Percentiles rank a stretch among this genome's conserved stretches.
Evolutionary conservation across 177 flowering plant genomes (phyloP).

Genomic region (Vitis hybrid): DNA sequence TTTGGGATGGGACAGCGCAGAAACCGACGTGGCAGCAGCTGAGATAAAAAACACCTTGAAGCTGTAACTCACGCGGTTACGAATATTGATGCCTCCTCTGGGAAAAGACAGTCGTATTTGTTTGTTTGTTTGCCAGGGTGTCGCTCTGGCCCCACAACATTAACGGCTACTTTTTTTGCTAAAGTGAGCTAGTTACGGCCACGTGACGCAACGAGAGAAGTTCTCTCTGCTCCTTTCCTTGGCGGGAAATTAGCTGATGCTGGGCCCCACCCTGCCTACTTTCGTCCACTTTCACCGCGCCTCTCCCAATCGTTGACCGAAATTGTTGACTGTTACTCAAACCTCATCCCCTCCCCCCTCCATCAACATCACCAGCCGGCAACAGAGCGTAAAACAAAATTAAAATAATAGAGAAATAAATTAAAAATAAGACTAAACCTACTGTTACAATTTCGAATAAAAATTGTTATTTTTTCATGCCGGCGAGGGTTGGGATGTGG

Average conservation of each 20-base stretch:
- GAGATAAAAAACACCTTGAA: background rate
- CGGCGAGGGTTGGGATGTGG: slow-evolving; percentile 78
- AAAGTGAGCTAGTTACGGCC: background rate
- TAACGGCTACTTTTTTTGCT: slow-evolving; percentile 22
- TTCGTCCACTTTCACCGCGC: slow-evolving; percentile 1
- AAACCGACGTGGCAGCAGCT: slow-evolving; percentile 10
- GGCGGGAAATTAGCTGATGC: slow-evolving; percentile 8
- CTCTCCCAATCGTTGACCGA: slow-evolving; percentile 21
- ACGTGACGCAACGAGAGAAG: slow-evolving; percentile 8
- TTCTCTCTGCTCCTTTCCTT: background rate
- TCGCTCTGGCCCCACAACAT: slow-evolving; percentile 7
- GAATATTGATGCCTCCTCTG: background rate
- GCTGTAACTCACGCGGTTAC: slow-evolving; percentile 1
- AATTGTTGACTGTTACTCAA: background rate
- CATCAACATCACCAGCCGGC: slow-evolving; percentile 1
- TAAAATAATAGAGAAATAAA: background rate
- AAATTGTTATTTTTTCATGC: slow-evolving; percentile 16
- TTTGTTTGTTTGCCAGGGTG: slow-evolving; percentile 17
- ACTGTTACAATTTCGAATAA: background rate
- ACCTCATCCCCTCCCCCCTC: background rate
- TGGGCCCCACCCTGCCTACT: slow-evolving; percentile 3
- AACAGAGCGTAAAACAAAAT: background rate
- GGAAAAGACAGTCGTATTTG: background rate
- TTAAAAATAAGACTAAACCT: background rate
- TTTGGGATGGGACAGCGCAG: background rate